Evolutionary conservation across 169 alveolate species (phyloP).

Genomic region (Plasmodium vivax): DNA sequence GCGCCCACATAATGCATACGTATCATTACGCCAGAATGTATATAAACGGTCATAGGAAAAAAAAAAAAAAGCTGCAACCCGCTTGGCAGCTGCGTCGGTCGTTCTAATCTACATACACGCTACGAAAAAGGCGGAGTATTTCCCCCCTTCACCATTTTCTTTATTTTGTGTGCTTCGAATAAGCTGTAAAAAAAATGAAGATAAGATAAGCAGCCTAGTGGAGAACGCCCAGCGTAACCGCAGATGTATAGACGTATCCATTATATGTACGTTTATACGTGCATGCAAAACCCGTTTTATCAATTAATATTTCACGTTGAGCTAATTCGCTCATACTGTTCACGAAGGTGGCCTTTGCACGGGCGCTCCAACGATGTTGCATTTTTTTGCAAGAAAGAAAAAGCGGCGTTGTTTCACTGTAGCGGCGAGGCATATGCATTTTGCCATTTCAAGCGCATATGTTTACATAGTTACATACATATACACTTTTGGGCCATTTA

Average conservation of each 20-base stretch:
- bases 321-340: neutral
- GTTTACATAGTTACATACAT: neutral
- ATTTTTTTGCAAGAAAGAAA: neutral
- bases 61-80: neutral
- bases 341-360: neutral
- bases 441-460: neutral
- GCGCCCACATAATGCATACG: neutral
- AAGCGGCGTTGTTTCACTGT: neutral
- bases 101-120: neutral
- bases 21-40: neutral
- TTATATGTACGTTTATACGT: neutral
- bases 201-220: neutral
- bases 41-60: neutral
- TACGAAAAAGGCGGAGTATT: neutral
- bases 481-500: neutral
- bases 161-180: neutral
- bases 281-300: neutral
- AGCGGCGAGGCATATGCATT: neutral
- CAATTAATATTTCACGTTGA: neutral
- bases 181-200: neutral
- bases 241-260: neutral
- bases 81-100: neutral
- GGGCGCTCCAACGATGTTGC: neutral
- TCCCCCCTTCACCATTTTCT: neutral
- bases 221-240: neutral